Evolutionary conservation across 2,329 filamentous ascomycete species (phyloP).

Genomic region (Chrysosporium keratinophilum): DNA sequence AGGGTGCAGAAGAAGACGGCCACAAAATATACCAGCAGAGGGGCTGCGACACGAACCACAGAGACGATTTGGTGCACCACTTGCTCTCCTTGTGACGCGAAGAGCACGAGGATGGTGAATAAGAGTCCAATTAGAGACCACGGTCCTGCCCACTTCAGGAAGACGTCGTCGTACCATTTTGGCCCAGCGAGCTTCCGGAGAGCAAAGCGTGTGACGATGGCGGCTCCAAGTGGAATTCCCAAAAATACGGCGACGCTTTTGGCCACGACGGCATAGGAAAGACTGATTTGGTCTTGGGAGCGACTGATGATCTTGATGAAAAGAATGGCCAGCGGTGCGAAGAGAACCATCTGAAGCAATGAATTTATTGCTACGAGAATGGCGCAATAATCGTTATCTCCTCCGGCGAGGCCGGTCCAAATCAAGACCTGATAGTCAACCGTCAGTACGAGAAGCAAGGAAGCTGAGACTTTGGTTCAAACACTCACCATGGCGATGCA

Average conservation of each 20-base stretch:
- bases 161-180: constrained; percentile 56
- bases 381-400: constrained; percentile 73
- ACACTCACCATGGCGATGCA: constrained; percentile 73
- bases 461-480: neutral
- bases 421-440: constrained; percentile 47
- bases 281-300: constrained; percentile 32
- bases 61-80: constrained; percentile 76
- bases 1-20: constrained; percentile 64
- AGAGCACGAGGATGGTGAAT: constrained; percentile 78
- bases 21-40: constrained; percentile 70
- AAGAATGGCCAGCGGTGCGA: constrained; percentile 57
- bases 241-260: constrained; percentile 75
- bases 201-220: constrained; percentile 60
- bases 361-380: constrained; percentile 68
- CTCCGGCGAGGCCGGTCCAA: constrained; percentile 68
- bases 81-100: constrained; percentile 66
- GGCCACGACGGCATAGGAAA: constrained; percentile 59
- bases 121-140: constrained; percentile 72
- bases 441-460: neutral
- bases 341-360: constrained; percentile 62
- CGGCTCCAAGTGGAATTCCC: constrained; percentile 70
- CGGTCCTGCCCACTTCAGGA: constrained; percentile 60
- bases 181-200: constrained; percentile 48
- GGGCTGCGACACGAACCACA: constrained; percentile 69
- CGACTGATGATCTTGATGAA: constrained; percentile 61